Evolutionary conservation across 2,329 filamentous ascomycete species (phyloP).

Genomic region (Alternaria viburni): DNA sequence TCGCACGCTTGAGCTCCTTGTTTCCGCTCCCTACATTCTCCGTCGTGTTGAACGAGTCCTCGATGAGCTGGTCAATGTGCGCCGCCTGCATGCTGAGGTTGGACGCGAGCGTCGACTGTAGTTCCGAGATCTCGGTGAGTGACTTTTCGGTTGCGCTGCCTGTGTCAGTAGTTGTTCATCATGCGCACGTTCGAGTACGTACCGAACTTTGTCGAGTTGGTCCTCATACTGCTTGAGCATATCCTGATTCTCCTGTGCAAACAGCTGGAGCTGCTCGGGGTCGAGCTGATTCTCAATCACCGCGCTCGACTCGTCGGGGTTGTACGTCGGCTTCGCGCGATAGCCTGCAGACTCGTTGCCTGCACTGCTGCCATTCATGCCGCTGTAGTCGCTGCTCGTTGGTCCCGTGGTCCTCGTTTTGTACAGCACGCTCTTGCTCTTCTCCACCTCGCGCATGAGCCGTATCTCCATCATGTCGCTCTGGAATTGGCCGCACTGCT

Average conservation of each 20-base stretch:
- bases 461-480: conserved; percentile 92
- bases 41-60: conserved; percentile 79
- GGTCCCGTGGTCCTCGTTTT: conserved; percentile 61
- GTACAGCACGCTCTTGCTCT: conserved; percentile 83
- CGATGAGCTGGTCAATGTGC: conserved; percentile 86
- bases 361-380: conserved; percentile 23
- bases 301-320: conserved; percentile 30
- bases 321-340: conserved; percentile 29
- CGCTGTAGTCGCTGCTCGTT: conserved; percentile 25
- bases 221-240: conserved; percentile 94
- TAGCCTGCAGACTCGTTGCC: conserved; percentile 28
- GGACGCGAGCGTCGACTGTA: conserved; percentile 86
- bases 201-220: conserved; percentile 93
- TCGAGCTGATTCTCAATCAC: conserved; percentile 68
- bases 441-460: conserved; percentile 83
- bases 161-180: conserved; percentile 19
- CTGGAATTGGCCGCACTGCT: conserved; percentile 78
- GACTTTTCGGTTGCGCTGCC: conserved; percentile 84
- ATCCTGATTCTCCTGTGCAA: conserved; percentile 89
- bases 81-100: conserved; percentile 87
- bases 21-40: conserved; percentile 91
- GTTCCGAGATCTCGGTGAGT: conserved; percentile 86
- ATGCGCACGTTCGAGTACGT: conserved; percentile 48
- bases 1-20: conserved; percentile 85
- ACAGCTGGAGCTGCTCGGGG: conserved; percentile 87